Evolutionary conservation across 805 yeast genomes (phyloP), one percentile per base, ranked within the genome.

Genomic region (Yamadazyma olivae): DNA sequence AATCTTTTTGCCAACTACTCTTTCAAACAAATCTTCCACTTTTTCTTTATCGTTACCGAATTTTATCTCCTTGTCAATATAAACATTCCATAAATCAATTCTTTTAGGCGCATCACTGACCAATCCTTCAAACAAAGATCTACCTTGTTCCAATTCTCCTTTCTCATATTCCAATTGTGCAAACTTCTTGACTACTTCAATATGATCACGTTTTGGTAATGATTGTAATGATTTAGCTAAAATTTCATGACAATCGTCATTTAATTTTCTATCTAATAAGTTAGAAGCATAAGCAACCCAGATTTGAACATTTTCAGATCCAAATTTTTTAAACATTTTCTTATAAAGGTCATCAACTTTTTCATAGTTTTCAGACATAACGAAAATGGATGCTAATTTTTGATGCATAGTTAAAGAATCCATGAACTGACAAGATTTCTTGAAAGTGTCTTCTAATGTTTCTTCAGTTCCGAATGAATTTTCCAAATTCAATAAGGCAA

Each of bases 121-220:
- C 45, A 91, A 74, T 40, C 97, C 98, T 67, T 91, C 98, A 53
- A 91, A 87, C 48, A 91, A 71, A 1, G 97, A 86, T 57, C 98
- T 81, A 36, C 95, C 99, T 59, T 90, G 91, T 61, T 91, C 99
- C 6, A 88, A 67, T 46, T 89, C 96, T 48, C 98, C 98, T 60
- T 82, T 81, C 37, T 70, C 49, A 59, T 82, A 91, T 61, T 91
- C 98, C 38, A 90, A 64, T 59, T 84, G 90, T 17, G 95, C 96
- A 63, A 88, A 90, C 59, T 85, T 89, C 50, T 81, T 77, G 7
- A 89, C 95, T 38, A 83, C 77, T 43, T 86, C 95, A 41, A 86
- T 71, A 47, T 86, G 88, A 33, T 75, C 75, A 48, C 83, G 71
- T 61, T 81, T 83, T 21, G 90, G 83, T 45, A 89, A 68, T 4